Percentiles rank a stretch among this genome's conserved stretches.
phyloP scores from a whole-genome alignment of 2,329 filamentous ascomycete species.

The Talaromyces sp. region DNA sequence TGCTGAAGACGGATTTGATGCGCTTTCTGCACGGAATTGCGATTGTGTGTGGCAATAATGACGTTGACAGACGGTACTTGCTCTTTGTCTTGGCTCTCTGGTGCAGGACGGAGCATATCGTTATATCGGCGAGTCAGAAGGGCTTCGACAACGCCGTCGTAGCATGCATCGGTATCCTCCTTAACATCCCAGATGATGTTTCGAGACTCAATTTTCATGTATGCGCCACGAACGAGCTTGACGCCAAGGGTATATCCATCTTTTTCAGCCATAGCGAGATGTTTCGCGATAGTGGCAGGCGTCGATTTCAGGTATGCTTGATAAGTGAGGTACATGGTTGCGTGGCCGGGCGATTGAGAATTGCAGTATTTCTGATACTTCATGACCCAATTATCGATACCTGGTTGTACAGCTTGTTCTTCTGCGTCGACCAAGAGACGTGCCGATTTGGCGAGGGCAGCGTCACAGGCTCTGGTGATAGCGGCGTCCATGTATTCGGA shows the following conservation, averaged over 20 bases:
- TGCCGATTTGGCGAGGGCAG: slow-evolving; percentile 41
- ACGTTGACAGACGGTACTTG: slow-evolving; percentile 47
- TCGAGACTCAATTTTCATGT: slow-evolving; percentile 49
- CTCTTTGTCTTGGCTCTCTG: slow-evolving; percentile 29
- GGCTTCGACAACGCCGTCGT: slow-evolving; percentile 55
- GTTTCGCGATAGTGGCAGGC: slow-evolving; percentile 42
- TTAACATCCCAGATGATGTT: slow-evolving; percentile 47
- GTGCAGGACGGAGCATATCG: slow-evolving; percentile 47
- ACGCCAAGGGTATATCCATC: slow-evolving; percentile 52
- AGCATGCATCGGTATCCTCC: slow-evolving; percentile 49
- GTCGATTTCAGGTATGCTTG: slow-evolving; percentile 54
- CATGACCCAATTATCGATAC: slow-evolving; percentile 53
- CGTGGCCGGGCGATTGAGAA: slow-evolving; percentile 39
- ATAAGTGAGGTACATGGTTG: slow-evolving; percentile 55
- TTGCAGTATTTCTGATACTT: slow-evolving; percentile 54
- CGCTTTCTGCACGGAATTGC: slow-evolving; percentile 51
- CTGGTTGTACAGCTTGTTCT: slow-evolving; percentile 50
- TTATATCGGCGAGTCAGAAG: slow-evolving; percentile 60
- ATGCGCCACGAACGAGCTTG: slow-evolving; percentile 54
- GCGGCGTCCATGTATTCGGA: slow-evolving; percentile 41
- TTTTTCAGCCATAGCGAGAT: slow-evolving; percentile 44
- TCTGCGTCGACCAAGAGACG: slow-evolving; percentile 54
- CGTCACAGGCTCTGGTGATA: slow-evolving; percentile 44
- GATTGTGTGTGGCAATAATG: slow-evolving; percentile 60
- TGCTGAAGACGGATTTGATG: slow-evolving; percentile 46